A percentile compares a stretch with the other conserved stretches of the same genome.
phyloP scores from a whole-genome alignment of 352 stramenopile genomes.

The Phytophthora ohioensis region DNA sequence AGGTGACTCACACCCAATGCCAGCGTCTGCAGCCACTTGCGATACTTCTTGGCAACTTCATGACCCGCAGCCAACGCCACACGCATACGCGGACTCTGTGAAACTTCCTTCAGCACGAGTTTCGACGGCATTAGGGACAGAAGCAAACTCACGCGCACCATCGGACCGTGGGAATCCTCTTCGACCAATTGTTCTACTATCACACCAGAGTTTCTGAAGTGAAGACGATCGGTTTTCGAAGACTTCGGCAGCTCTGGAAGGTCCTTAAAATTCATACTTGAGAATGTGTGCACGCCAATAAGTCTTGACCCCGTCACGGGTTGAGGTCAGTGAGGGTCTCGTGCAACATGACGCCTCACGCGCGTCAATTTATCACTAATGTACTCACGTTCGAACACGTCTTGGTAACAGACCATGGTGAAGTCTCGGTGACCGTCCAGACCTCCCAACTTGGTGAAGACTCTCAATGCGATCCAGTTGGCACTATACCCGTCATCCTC shows the following conservation, averaged over 20 bases:
- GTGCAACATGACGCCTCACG: conserved; percentile 31
- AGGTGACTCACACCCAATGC: conserved; percentile 50
- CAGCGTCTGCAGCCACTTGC: conserved; percentile 67
- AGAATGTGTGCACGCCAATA: conserved; percentile 63
- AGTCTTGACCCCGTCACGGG: conserved; percentile 33
- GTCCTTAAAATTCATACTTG: conserved; percentile 74
- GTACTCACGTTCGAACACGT: conserved; percentile 58
- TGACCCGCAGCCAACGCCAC: conserved; percentile 35
- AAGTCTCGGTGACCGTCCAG: conserved; percentile 59
- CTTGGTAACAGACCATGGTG: conserved; percentile 72
- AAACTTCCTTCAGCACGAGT: conserved; percentile 49
- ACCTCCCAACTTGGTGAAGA: conserved; percentile 42
- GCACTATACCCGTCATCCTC: conserved; percentile 68
- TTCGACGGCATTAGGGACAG: conserved; percentile 63
- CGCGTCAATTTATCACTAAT: conserved; percentile 38
- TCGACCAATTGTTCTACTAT: conserved; percentile 54
- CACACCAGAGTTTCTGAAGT: conserved; percentile 70
- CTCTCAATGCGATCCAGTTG: conserved; percentile 61
- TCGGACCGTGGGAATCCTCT: conserved; percentile 36
- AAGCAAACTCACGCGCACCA: conserved; percentile 60
- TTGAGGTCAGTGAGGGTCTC: conserved; percentile 28
- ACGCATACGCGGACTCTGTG: conserved; percentile 44
- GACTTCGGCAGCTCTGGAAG: conserved; percentile 59
- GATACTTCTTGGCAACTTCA: conserved; percentile 51
- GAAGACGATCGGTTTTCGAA: conserved; percentile 55